Percentiles rank a stretch among this genome's conserved stretches.
These are phyloP conservation scores for Gamarada debralockiae DNA, from an alignment of 495 filamentous ascomycete genomes.

Conservation along the genomic window DNA sequence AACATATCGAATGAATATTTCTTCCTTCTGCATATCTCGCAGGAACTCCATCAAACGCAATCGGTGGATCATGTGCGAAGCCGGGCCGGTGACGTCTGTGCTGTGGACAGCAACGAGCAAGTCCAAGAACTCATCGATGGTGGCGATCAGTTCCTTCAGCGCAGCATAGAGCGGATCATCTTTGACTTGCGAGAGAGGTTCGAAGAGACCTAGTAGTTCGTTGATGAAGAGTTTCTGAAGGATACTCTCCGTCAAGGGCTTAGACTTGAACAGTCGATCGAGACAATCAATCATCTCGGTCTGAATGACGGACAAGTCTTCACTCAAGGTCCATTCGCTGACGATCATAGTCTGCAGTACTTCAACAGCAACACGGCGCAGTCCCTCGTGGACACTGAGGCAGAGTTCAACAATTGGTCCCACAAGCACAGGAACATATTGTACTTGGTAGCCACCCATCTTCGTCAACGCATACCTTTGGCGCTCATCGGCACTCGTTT, in stretches of 20 bases:
- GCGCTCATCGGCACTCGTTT: constrained; percentile 72
- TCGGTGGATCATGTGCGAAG: constrained; percentile 77
- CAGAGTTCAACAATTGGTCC: constrained; percentile 91
- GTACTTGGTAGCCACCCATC: constrained; percentile 95
- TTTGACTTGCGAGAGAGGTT: constrained; percentile 56
- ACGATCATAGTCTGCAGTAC: constrained; percentile 97
- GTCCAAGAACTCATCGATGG: constrained; percentile 86
- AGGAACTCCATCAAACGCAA: constrained; percentile 94
- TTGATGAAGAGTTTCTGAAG: constrained; percentile 88
- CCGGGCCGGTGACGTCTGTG: constrained; percentile 68
- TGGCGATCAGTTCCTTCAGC: constrained; percentile 72
- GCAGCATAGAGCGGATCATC: constrained; percentile 75
- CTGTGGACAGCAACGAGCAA: constrained; percentile 90
- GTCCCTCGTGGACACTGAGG: constrained; percentile 88
- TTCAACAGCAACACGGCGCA: constrained; percentile 86
- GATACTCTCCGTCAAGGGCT: constrained; percentile 81
- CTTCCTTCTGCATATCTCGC: constrained; percentile 94
- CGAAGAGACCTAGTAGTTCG: constrained; percentile 80
- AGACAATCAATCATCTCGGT: constrained; percentile 96
- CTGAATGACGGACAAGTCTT: constrained; percentile 88
- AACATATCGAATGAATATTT: constrained; percentile 95
- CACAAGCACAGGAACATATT: constrained; percentile 92
- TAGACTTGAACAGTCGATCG: constrained; percentile 86
- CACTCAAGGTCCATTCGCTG: constrained; percentile 95
- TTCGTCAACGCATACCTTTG: constrained; percentile 72